phyloP scores from a whole-genome alignment of 768 basidiomycete genomes.

The Tricholoma matsutake region DNA sequence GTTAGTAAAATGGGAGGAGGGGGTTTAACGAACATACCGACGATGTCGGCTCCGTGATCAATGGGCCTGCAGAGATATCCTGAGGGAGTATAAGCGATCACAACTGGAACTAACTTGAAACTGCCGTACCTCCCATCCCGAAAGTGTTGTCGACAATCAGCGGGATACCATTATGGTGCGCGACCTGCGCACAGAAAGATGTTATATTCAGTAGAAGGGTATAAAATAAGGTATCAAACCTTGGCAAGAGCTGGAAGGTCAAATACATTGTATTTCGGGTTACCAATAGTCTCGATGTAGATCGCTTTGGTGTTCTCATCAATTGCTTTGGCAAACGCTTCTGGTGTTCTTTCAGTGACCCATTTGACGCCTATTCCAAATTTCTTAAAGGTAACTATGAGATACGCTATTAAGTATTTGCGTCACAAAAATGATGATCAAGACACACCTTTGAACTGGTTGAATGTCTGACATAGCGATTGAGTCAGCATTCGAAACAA shows the following conservation, averaged over 20 bases:
- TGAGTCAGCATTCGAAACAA: background rate
- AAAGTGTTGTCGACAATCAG: slow-evolving; percentile 82
- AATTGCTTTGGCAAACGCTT: slow-evolving; percentile 61
- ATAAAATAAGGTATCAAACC: slow-evolving; percentile 30
- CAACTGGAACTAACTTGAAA: slow-evolving; percentile 3
- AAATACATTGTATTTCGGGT: slow-evolving; percentile 69
- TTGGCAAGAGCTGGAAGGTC: slow-evolving; percentile 68
- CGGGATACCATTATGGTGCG: slow-evolving; percentile 70
- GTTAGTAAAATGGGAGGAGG: background rate
- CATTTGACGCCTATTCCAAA: slow-evolving; percentile 66
- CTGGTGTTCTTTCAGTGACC: slow-evolving; percentile 52
- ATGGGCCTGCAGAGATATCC: slow-evolving; percentile 69
- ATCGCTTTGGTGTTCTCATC: slow-evolving; percentile 77
- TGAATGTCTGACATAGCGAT: slow-evolving; percentile 50
- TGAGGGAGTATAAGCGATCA: slow-evolving; percentile 13
- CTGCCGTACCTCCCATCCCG: slow-evolving; percentile 57
- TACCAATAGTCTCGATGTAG: slow-evolving; percentile 76
- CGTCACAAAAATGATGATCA: slow-evolving; percentile 7
- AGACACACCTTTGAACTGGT: slow-evolving; percentile 59
- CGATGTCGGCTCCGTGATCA: slow-evolving; percentile 73
- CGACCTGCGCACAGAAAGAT: slow-evolving; percentile 41
- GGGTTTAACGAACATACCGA: slow-evolving; percentile 43
- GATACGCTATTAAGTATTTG: background rate
- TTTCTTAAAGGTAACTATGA: slow-evolving; percentile 60
- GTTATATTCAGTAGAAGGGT: background rate